Conservation (phyloP, 306 rosid genomes). For the Vigna unguiculata region DNA sequence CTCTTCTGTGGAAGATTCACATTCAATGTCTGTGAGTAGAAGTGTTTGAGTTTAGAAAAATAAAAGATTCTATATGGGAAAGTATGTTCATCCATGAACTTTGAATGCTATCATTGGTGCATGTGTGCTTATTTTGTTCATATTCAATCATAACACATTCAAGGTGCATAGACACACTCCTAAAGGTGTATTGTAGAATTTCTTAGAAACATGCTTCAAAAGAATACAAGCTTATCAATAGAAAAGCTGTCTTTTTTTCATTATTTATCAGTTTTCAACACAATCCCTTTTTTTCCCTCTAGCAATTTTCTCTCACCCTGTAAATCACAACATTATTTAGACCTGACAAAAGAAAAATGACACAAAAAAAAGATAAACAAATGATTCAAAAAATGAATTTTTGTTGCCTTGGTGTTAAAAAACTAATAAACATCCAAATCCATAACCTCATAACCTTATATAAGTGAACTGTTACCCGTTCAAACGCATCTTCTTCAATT, state of each 20-base stretch:
- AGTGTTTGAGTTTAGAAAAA: not conserved
- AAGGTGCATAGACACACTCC: not conserved
- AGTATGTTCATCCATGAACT: not conserved
- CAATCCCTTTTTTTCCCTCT: too few species aligned
- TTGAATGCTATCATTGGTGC: not conserved
- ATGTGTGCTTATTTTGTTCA: constrained; percentile 12
- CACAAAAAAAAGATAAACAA: not conserved
- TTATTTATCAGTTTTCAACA: too few species aligned
- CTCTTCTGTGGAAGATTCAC: not conserved
- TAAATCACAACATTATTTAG: not conserved
- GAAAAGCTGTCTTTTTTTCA: too few species aligned
- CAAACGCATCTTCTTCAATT: not conserved
- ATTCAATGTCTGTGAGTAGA: not conserved
- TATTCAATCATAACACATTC: not conserved
- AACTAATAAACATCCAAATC: not conserved
- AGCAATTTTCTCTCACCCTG: too few species aligned
- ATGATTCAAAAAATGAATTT: not conserved
- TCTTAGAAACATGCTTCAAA: not conserved
- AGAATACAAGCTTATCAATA: not conserved
- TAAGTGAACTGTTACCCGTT: not conserved
- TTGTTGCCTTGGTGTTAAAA: not conserved
- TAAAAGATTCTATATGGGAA: not conserved
- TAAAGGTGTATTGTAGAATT: not conserved
- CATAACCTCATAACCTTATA: not conserved
- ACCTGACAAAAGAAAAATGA: not conserved